phyloP scores from a whole-genome alignment of 2,329 filamentous ascomycete species.

The Colletotrichum shisoi region DNA sequence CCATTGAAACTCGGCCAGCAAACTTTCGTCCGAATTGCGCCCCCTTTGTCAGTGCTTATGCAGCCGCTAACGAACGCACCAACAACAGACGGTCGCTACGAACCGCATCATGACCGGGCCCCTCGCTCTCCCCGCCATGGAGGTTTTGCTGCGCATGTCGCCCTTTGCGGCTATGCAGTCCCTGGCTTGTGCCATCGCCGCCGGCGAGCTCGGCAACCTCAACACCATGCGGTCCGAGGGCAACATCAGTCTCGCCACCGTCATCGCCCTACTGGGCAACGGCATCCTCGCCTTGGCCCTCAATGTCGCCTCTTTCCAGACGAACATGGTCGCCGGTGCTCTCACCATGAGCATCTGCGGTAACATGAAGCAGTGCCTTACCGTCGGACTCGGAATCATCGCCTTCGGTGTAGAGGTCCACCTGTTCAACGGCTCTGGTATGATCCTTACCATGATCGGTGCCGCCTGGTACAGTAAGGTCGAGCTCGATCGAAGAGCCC shows the following conservation, averaged over 20 bases:
- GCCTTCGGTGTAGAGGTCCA: conserved; percentile 62
- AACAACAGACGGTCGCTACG: conserved; percentile 63
- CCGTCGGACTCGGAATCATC: conserved; percentile 62
- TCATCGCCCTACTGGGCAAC: conserved; percentile 58
- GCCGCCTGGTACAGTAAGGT: conserved; percentile 67
- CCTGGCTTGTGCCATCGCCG: conserved; percentile 59
- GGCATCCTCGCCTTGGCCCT: conserved; percentile 63
- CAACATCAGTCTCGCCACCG: conserved; percentile 49
- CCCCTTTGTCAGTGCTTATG: conserved; percentile 12
- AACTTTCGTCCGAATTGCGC: conserved; percentile 19
- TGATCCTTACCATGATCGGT: conserved; percentile 62
- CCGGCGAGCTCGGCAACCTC: conserved; percentile 61
- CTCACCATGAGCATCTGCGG: conserved; percentile 68
- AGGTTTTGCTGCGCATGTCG: conserved; percentile 69
- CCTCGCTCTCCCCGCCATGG: conserved; percentile 64
- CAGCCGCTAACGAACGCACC: conserved; percentile 21
- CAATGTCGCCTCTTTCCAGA: conserved; percentile 65
- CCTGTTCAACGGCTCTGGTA: conserved; percentile 63
- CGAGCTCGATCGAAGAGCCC: conserved; percentile 59
- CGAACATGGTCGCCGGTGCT: conserved; percentile 65
- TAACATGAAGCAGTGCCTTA: conserved; percentile 66
- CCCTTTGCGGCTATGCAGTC: conserved; percentile 67
- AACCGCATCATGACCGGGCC: conserved; percentile 71
- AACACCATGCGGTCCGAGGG: conserved; percentile 48
- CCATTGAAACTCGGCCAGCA: conserved; percentile 27